Evolutionary conservation across 23 red algal species (phyloP), one percentile per base, ranked within the genome.

Genomic region (Gracilaria domingensis): DNA sequence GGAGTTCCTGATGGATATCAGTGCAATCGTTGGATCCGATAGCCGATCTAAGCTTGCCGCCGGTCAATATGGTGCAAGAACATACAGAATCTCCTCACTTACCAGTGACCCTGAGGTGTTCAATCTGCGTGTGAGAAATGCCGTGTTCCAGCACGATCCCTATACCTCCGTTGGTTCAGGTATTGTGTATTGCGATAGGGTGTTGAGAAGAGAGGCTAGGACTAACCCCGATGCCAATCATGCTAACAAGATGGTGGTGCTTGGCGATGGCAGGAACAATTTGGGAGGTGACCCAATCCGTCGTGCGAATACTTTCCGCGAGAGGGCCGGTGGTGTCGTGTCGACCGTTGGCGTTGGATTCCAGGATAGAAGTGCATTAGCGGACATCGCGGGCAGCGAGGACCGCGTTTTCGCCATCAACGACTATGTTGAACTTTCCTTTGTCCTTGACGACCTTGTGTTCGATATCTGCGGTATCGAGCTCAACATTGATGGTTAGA

Each of bases 1-100:
- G 47, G 33, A 75, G 38, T 88, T 88, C 47, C 17, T 88, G 2
- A 37, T 88, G 14, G 84, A 88, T 75, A 51, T 88, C 21, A 44
- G 29, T 14, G 0, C 84, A 12, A 69, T 88, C 24, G 1, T 88
- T 57, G 37, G 32, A 20, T 18, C 29, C 20, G 69, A 88, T 20
- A 51, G 21, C 33, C 39, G 20, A 2, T 16, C 48, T 24, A 53
- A 60, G 28, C 42, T 78, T 11, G 84, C 84, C 49, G 84, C 84
- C 37, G 47, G 44, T n/a, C 84, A 88, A 30, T 88, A 88, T 20
- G 66, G 45, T 8, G 23, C 0, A 21, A 0, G 12, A 4, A 30
- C 51, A 5, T 75, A 56, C 29, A 38, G 4, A 18, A 88, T 88
- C 30, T 44, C 26, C 8, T 3, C 11, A 0, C 14, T 88, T 14